Evolutionary conservation across 371 early-diverging fungal genomes (phyloP).

Genomic region (Mortierella sp.): DNA sequence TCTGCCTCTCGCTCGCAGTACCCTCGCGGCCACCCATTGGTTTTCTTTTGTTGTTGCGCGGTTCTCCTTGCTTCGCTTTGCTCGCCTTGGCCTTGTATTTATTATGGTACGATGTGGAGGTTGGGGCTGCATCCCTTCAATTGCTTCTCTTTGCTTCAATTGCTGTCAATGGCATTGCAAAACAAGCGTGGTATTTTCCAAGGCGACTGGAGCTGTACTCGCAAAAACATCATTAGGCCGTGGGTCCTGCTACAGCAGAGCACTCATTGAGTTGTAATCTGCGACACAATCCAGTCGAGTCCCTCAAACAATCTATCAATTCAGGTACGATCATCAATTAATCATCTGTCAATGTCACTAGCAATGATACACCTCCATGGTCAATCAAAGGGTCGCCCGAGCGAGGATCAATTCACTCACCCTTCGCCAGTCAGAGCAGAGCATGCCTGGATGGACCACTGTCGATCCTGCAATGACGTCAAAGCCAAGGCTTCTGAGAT

Average conservation of each 20-base stretch:
- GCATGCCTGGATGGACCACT: conserved; percentile 86
- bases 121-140: background rate
- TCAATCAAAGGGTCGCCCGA: background rate
- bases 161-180: background rate
- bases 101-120: background rate
- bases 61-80: background rate
- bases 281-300: conserved; percentile 79
- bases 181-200: background rate
- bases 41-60: background rate
- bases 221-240: background rate
- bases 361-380: background rate
- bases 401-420: conserved; percentile 53
- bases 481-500: conserved; percentile 78
- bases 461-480: conserved; percentile 74
- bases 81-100: background rate
- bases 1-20: background rate
- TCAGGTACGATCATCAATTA: background rate
- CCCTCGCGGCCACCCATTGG: background rate
- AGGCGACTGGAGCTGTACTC: background rate
- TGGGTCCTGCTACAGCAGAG: background rate
- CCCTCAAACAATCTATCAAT: conserved; percentile 74
- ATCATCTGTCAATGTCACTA: background rate
- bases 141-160: background rate
- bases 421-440: conserved; percentile 83
- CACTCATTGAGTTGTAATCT: conserved; percentile 56